phyloP scores from a whole-genome alignment of 2,329 filamentous ascomycete species.

The Talaromyces sp. region DNA sequence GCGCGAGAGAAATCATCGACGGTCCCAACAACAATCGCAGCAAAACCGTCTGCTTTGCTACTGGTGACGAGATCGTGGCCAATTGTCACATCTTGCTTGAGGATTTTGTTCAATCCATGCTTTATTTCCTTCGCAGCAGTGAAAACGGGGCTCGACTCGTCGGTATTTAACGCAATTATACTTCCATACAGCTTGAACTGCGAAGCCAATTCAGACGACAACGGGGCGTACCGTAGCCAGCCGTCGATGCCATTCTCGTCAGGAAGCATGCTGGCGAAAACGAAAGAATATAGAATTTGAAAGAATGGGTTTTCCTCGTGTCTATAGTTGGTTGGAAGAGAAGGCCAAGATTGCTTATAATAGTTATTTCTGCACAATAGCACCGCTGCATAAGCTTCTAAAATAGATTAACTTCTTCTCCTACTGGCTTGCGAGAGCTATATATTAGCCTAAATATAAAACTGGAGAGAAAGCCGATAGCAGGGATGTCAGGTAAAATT shows the following conservation, averaged over 20 bases:
- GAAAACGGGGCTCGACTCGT: slow-evolving; percentile 52
- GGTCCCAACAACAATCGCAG: slow-evolving; percentile 29
- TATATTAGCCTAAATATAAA: not conserved
- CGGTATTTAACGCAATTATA: slow-evolving; percentile 53
- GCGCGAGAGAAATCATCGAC: slow-evolving; percentile 25
- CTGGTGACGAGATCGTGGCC: slow-evolving; percentile 15
- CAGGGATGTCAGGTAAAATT: too few relatives aligned
- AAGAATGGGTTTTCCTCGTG: not conserved
- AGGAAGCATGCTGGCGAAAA: not conserved
- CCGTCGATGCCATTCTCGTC: slow-evolving; percentile 55
- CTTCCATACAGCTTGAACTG: slow-evolving; percentile 42
- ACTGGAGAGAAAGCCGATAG: too few relatives aligned
- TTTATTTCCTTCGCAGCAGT: slow-evolving; percentile 57
- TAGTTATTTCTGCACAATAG: not conserved
- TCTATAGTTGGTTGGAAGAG: not conserved
- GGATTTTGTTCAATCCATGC: slow-evolving; percentile 53
- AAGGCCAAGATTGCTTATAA: not conserved
- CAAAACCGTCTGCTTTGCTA: slow-evolving; percentile 16
- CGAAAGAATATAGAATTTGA: not conserved
- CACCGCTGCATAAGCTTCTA: not conserved
- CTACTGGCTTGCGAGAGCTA: not conserved
- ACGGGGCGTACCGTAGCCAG: slow-evolving; percentile 61
- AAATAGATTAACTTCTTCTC: not conserved
- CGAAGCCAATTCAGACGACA: slow-evolving; percentile 39
- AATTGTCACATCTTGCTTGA: slow-evolving; percentile 46